phyloP scores from a whole-genome alignment of 2,329 filamentous ascomycete species.

The Penicillium sp. region DNA sequence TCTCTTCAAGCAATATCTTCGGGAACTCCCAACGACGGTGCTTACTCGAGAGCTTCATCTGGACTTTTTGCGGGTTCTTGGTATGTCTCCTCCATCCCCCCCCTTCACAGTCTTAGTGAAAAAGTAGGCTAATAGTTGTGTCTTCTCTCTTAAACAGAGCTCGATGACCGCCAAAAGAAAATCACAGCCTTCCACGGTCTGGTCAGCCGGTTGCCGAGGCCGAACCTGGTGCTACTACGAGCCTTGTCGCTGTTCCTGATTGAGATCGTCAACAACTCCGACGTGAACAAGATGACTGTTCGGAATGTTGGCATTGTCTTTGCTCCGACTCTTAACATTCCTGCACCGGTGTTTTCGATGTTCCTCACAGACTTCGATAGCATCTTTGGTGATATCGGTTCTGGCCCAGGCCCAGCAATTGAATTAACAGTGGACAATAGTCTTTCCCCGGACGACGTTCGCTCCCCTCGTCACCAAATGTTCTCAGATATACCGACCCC shows the following conservation, averaged over 20 bases:
- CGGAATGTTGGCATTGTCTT: slow-evolving; percentile 98
- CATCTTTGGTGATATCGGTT: slow-evolving; percentile 74
- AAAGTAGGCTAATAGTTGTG: not conserved
- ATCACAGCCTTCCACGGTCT: slow-evolving; percentile 73
- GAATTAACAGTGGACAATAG: slow-evolving; percentile 45
- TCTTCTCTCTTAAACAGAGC: slow-evolving; percentile 52
- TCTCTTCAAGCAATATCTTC: slow-evolving; percentile 87
- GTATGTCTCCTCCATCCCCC: slow-evolving; percentile 39
- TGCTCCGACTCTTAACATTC: slow-evolving; percentile 94
- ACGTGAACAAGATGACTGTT: slow-evolving; percentile 96
- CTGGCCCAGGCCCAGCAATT: slow-evolving; percentile 25
- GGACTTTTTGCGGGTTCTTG: slow-evolving; percentile 79
- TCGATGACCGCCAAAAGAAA: slow-evolving; percentile 73
- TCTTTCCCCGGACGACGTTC: slow-evolving; percentile 57
- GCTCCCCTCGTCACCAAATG: slow-evolving; percentile 65
- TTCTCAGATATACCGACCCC: slow-evolving; percentile 67
- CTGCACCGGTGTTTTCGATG: slow-evolving; percentile 88
- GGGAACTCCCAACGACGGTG: slow-evolving; percentile 88
- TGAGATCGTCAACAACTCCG: slow-evolving; percentile 85
- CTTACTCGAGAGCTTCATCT: slow-evolving; percentile 86
- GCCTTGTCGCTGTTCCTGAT: slow-evolving; percentile 87
- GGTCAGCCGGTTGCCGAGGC: slow-evolving; percentile 74
- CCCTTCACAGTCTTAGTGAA: not conserved
- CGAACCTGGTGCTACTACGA: slow-evolving; percentile 78
- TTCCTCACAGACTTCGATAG: slow-evolving; percentile 87